Evolutionary conservation across 2,329 filamentous ascomycete species (phyloP).

Genomic region (Leptographium radiaticola): DNA sequence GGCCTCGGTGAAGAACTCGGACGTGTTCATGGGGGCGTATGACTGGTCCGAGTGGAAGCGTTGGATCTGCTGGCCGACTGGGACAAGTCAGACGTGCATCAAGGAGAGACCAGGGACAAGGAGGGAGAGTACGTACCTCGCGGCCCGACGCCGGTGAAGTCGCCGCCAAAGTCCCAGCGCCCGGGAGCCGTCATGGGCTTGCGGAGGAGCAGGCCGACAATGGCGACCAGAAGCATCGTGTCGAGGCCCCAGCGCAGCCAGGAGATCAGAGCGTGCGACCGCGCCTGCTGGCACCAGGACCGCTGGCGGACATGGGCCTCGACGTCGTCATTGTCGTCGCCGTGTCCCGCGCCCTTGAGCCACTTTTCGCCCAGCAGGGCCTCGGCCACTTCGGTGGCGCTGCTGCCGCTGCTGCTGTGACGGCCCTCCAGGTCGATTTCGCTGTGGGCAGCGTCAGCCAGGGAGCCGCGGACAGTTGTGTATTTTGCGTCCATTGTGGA

Average conservation of each 20-base stretch:
- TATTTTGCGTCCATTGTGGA: conserved; percentile 9
- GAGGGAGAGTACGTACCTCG: conserved; percentile 14
- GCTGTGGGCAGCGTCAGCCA: conserved; percentile 1
- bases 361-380: conserved; percentile 26
- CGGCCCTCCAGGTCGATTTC: conserved; percentile 20
- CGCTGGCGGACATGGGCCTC: background rate
- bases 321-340: background rate
- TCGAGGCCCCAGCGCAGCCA: conserved; percentile 25
- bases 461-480: conserved; percentile 2
- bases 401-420: conserved; percentile 21
- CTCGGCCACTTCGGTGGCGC: conserved; percentile 25
- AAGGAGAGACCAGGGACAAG: background rate
- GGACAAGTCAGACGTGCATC: background rate
- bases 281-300: conserved; percentile 12
- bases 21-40: conserved; percentile 22
- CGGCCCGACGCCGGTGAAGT: conserved; percentile 24
- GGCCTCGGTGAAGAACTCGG: conserved; percentile 23
- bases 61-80: conserved; percentile 19
- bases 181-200: conserved; percentile 8
- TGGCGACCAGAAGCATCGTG: conserved; percentile 23
- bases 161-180: conserved; percentile 21
- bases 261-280: conserved; percentile 17
- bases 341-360: conserved; percentile 18
- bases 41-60: conserved; percentile 21
- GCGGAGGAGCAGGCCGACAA: conserved; percentile 22